phyloP scores from a whole-genome alignment of 2,329 filamentous ascomycete genomes.

The Colletotrichum falcatum region DNA sequence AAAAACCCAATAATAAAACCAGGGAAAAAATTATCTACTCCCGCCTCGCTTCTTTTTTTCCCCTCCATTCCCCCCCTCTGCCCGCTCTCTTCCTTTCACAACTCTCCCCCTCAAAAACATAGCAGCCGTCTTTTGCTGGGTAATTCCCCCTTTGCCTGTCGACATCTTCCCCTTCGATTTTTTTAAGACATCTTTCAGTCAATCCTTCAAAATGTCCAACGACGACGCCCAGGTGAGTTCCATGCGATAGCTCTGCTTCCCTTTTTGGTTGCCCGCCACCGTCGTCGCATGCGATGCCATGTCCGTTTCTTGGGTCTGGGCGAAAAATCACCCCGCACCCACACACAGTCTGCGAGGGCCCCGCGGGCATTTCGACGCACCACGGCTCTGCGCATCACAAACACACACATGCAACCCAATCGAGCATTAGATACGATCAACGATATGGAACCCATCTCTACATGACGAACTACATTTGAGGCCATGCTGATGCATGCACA shows the following conservation, averaged over 20 bases:
- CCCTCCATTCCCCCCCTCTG: slow-evolving; percentile 39
- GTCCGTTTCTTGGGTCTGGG: slow-evolving; percentile 43
- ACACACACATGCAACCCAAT: slow-evolving; percentile 7
- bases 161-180: slow-evolving; percentile 43
- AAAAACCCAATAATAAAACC: slow-evolving; percentile 43
- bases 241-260: slow-evolving; percentile 36
- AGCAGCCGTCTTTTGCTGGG: slow-evolving; percentile 39
- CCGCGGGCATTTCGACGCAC: slow-evolving; percentile 40
- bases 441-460: slow-evolving; percentile 15
- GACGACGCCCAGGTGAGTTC: slow-evolving; percentile 65
- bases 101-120: slow-evolving; percentile 36
- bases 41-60: slow-evolving; percentile 42
- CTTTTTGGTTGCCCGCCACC: slow-evolving; percentile 28
- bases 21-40: slow-evolving; percentile 44
- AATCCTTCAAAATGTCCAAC: slow-evolving; percentile 66
- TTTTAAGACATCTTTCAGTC: slow-evolving; percentile 44
- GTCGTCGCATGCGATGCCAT: slow-evolving; percentile 46
- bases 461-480: background rate
- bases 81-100: slow-evolving; percentile 42
- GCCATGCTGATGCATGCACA: slow-evolving; percentile 7
- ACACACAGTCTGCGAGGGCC: slow-evolving; percentile 44
- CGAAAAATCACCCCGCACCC: slow-evolving; percentile 60
- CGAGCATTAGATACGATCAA: slow-evolving; percentile 11
- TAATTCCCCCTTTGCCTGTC: slow-evolving; percentile 44
- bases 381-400: slow-evolving; percentile 34